Evolutionary conservation across 768 basidiomycete species (phyloP), one percentile per base, ranked within the genome.

Genomic region (Cystobasidium ongulense): DNA sequence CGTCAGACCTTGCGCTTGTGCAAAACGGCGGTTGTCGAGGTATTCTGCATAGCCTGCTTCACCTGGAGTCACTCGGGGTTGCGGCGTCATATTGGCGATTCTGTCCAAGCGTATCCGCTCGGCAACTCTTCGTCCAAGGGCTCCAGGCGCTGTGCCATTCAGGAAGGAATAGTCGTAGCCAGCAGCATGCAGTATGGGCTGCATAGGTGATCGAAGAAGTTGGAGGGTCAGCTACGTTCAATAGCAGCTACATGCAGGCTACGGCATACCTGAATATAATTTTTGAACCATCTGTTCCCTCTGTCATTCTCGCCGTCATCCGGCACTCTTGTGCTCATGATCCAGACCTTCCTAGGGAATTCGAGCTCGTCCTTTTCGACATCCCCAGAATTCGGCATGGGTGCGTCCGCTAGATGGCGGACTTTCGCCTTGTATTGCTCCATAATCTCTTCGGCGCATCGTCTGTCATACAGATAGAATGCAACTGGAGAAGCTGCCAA

Each of bases 101-200:
- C 96, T 86, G 57, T 88, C 86, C 25, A 84, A 80, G 76, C 88
- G 87, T 76, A 92, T 86, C 63, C 89, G 85, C 46, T 92, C 86
- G 15, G 89, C 86, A 21, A 96, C 84, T 35, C 86, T 86, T 27
- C 86, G 84, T n/a, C 89, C 86, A 53, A 97, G 84, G 76, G 94
- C 92, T 3, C 96, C 94, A 76, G 91, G 88, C 73, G 88, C 85
- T 78, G 90, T 90, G 27, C 91, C 90, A 17, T 86, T 84, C 59
- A 92, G 82, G 81, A 93, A 86, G 41, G 89, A 88, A 81, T 90
- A 99, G 84, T 99, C 96, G 39, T 97, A 84, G 0, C 92, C 96
- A 1, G 93, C 92, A 4, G 95, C 93, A 39, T 94, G 90, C 4
- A 99, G 84, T 71, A 95, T 86, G 10, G 96, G 96, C 96, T 99